Evolutionary conservation across 352 stramenopile species (phyloP).

Genomic region (Globisporangium cylindrosporum): DNA sequence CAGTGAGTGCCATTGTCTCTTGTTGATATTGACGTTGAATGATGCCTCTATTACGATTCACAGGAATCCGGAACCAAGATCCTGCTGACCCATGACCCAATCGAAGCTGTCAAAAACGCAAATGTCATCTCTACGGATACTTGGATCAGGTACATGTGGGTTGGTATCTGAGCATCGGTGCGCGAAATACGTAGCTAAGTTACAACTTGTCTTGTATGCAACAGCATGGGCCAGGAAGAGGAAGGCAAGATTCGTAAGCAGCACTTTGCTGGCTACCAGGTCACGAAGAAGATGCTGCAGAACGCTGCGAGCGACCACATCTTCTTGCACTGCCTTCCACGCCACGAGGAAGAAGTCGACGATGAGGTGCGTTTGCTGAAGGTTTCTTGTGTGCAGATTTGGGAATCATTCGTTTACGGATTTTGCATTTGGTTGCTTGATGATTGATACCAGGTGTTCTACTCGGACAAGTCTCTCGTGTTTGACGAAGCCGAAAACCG

Average conservation of each 20-base stretch:
- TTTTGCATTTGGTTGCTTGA: background rate
- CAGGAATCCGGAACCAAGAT: conserved; percentile 67
- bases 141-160: conserved; percentile 83
- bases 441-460: conserved; percentile 80
- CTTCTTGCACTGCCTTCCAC: conserved; percentile 97
- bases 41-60: background rate
- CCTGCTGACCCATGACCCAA: conserved; percentile 85
- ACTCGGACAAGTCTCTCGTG: conserved; percentile 93
- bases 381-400: conserved; percentile 5
- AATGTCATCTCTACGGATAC: conserved; percentile 97
- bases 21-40: background rate
- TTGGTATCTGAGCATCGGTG: background rate
- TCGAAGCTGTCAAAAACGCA: conserved; percentile 91
- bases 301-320: conserved; percentile 90
- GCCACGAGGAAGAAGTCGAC: conserved; percentile 96
- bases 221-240: conserved; percentile 92
- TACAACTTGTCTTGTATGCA: background rate
- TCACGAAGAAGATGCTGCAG: conserved; percentile 91
- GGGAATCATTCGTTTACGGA: background rate
- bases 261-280: conserved; percentile 95
- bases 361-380: conserved; percentile 83
- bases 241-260: conserved; percentile 92
- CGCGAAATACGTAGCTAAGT: background rate
- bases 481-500: conserved; percentile 98
- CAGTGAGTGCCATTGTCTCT: background rate